Conservation (phyloP, 1,139 yeast genomes). For the Yamadazyma dendronema region DNA sequence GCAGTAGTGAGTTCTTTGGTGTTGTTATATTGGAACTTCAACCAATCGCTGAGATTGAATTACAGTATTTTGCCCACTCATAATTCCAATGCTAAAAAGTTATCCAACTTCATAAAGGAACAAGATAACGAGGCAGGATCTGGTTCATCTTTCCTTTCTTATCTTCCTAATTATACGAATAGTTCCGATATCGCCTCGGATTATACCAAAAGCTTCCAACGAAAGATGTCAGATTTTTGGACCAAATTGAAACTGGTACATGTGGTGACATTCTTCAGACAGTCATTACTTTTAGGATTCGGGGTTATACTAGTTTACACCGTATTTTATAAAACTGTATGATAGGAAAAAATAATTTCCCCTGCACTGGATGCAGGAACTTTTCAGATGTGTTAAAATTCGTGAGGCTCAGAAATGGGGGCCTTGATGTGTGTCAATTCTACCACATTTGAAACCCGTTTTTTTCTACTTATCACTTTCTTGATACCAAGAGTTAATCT, state of each 20-base stretch:
- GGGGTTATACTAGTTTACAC: slow-evolving; percentile 20
- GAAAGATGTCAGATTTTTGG: neutral
- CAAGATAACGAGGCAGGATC: slow-evolving; percentile 17
- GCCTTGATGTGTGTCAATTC: neutral
- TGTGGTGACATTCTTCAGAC: slow-evolving; percentile 18
- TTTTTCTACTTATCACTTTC: neutral
- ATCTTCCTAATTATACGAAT: slow-evolving; percentile 10
- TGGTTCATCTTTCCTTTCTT: neutral
- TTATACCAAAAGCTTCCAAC: neutral
- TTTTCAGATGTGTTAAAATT: slow-evolving; percentile 9
- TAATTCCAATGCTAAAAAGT: slow-evolving; percentile 18
- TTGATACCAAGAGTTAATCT: neutral
- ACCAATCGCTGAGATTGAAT: slow-evolving; percentile 20
- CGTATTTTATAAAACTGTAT: slow-evolving; percentile 10
- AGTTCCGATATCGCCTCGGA: neutral
- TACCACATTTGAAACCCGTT: neutral
- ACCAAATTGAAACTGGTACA: slow-evolving; percentile 15
- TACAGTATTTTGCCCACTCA: slow-evolving; percentile 17
- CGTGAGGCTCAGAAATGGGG: slow-evolving; percentile 11
- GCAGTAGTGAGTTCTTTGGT: slow-evolving; percentile 34
- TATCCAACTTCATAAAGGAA: slow-evolving; percentile 22
- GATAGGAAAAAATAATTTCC: neutral
- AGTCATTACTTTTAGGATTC: slow-evolving; percentile 17
- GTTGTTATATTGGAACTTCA: slow-evolving; percentile 31
- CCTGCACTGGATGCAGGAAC: slow-evolving; percentile 1